Evolutionary conservation across 2,329 filamentous ascomycete genomes (phyloP), one percentile per base, ranked within the genome.

Genomic region (Fusarium sp.): DNA sequence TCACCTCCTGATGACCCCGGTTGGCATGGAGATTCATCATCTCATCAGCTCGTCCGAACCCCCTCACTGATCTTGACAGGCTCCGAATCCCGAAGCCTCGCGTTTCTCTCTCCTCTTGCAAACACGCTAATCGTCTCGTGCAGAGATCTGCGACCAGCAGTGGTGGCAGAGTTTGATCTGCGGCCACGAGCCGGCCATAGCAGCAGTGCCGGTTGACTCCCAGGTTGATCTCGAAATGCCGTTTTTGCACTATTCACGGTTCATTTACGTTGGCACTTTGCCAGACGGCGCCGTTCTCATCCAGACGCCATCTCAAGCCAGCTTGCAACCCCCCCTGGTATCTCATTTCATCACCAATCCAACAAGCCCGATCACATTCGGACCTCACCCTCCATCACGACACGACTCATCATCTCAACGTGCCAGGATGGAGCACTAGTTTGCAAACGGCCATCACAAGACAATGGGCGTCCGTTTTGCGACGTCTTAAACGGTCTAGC

Each of bases 61-160:
- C 58, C 62, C 55, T 49, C 33, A 31, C 68, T 68, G 63, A 75
- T 70, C 63, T 61, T 61, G 55, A 38, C 44, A 62, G 46, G 44
- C 61, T 66, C 75, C 61, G 62, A 51, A 60, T 56, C 64, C 67
- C 74, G 73, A 69, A 44, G 40, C 56, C 69, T 77, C 68, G 62
- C 58, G 51, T 64, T 46, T 53, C 33, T 46, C 27, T 38, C 49
- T 61, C 46, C 20, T 38, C 49, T 61, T 40, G 35, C 49, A 59
- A 35, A 53, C 40, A 31, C 36, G 29, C 36, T 62, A 61, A 61
- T 49, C 64, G 65, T 64, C 51, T 67, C 56, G 40, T 66, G 51
- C 57, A 65, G 44, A 31, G 61, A 74, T 72, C 64, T 67, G 29
- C 61, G 66, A 70, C 64, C 69, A 64, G 61, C 56, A 27, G 69